Evolutionary conservation across 768 basidiomycete species (phyloP), one percentile per base, ranked within the genome.

Genomic region (Baorangia bicolor): DNA sequence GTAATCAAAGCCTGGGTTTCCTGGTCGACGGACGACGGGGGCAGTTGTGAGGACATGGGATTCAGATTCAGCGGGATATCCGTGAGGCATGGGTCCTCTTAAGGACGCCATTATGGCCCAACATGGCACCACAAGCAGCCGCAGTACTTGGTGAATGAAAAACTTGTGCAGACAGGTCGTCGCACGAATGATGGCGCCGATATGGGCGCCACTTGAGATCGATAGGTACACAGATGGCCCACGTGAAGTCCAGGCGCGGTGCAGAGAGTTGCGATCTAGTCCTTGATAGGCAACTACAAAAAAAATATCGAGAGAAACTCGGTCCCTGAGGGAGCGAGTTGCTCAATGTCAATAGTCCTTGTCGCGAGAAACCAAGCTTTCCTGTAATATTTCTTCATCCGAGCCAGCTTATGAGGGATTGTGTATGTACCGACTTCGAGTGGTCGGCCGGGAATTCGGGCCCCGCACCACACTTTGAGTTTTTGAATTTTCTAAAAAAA

Each of bases 31-130:
- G 52, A 20, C 8, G 51, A 9, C 3, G 53, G 37, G 28, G 25
- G 3, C 16, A 37, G 18, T 49, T 38, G 58, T 8, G 55, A 55
- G 40, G 58, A 51, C 61, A 65, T 66, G 34, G 45, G 5, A 27
- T 28, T 43, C 25, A 39, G 5, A 27, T 28, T 43, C 25, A 39
- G 12, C 9, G 2, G 27, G 27, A 37, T 47, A 25, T 23, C 2
- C 49, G 42, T 39, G 37, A 37, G 28, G 48, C 18, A 42, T 18
- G 33, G 28, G 28, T 38, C 5, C 48, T 51, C 31, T 58, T 44
- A 52, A 52, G 25, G 28, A 14, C 8, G 1, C 28, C 7, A 25
- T 41, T 30, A 14, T 37, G 20, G 11, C 25, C 40, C 30, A 46
- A 33, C 47, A 28, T 34, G 20, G 23, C 28, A 42, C 7, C 34